A percentile compares a stretch with the other conserved stretches of the same genome.
Conservation (phyloP, 2,329 filamentous ascomycete species). For the Sporothrix pallida region DNA sequence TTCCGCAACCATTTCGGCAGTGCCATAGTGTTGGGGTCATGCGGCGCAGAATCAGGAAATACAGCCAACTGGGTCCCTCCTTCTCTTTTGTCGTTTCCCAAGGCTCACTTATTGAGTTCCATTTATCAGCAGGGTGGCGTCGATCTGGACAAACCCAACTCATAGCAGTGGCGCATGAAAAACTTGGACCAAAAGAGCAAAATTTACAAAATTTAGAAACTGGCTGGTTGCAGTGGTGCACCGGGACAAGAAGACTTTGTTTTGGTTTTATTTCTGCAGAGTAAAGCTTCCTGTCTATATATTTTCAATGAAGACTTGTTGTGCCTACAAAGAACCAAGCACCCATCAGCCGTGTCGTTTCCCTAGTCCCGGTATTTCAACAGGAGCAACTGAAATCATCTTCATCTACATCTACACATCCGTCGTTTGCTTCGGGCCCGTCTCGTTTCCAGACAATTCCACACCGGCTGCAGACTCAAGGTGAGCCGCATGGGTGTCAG, state of each 20-base stretch:
- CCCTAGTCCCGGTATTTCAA: neutral
- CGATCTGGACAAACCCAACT: no score
- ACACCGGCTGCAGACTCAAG: neutral
- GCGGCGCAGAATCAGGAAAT: neutral
- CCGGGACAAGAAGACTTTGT: no score
- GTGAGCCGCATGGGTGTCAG: neutral
- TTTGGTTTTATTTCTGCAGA: no score
- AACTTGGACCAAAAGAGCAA: no score
- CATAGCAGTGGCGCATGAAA: no score
- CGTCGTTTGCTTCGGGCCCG: neutral
- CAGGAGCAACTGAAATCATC: neutral
- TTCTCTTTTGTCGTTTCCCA: neutral
- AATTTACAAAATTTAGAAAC: no score
- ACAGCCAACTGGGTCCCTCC: neutral
- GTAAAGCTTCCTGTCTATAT: no score
- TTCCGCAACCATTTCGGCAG: conserved; percentile 7
- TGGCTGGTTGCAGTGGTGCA: no score
- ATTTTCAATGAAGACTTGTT: no score
- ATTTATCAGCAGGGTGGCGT: no score
- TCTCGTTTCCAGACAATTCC: neutral
- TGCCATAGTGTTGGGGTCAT: conserved; percentile 5
- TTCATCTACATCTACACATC: neutral
- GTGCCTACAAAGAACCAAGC: neutral
- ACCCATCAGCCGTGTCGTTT: neutral
- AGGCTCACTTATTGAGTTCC: neutral